A percentile compares a stretch with the other conserved stretches of the same genome.
Evolutionary conservation across 164 flowering plant genomes (phyloP).

Genomic region (Kingdonia uniflora): DNA sequence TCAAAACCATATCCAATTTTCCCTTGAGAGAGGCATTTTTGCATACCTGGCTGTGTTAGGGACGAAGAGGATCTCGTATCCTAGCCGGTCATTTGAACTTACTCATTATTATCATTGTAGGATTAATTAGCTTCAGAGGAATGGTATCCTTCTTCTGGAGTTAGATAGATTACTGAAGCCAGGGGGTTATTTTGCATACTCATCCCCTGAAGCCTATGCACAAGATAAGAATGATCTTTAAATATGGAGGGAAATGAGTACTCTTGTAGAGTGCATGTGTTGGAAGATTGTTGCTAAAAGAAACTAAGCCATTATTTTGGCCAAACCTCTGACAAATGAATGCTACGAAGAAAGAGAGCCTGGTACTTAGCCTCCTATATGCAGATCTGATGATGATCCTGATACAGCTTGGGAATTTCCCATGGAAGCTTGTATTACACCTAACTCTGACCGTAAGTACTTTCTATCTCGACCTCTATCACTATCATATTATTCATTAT

Average conservation of each 20-base stretch:
- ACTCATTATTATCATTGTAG: constrained; percentile 88
- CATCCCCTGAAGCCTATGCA: constrained; percentile 94
- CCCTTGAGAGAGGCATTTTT: constrained; percentile 86
- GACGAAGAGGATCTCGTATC: constrained; percentile 82
- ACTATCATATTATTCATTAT: too few relatives aligned
- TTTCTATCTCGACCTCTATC: too few relatives aligned
- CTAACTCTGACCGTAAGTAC: too few relatives aligned
- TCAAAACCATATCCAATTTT: constrained; percentile 90
- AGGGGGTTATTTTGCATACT: constrained; percentile 91
- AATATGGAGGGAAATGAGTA: constrained; percentile 84
- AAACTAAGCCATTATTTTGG: constrained; percentile 86
- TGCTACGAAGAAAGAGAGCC: too few relatives aligned
- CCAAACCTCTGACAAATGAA: constrained; percentile 69
- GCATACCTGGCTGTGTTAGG: constrained; percentile 88
- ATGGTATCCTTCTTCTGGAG: constrained; percentile 87
- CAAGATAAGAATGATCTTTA: constrained; percentile 78
- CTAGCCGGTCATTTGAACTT: constrained; percentile 87
- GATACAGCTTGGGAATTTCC: too few relatives aligned
- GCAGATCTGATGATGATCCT: too few relatives aligned
- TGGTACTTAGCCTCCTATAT: too few relatives aligned
- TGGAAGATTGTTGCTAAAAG: constrained; percentile 70
- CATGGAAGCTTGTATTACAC: too few relatives aligned
- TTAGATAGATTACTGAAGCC: constrained; percentile 80
- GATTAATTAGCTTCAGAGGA: constrained; percentile 89
- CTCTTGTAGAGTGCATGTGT: constrained; percentile 82